These are phyloP conservation scores for Suhomyces prunicola DNA, from an alignment of 805 yeast genomes.

Conservation along the genomic window DNA sequence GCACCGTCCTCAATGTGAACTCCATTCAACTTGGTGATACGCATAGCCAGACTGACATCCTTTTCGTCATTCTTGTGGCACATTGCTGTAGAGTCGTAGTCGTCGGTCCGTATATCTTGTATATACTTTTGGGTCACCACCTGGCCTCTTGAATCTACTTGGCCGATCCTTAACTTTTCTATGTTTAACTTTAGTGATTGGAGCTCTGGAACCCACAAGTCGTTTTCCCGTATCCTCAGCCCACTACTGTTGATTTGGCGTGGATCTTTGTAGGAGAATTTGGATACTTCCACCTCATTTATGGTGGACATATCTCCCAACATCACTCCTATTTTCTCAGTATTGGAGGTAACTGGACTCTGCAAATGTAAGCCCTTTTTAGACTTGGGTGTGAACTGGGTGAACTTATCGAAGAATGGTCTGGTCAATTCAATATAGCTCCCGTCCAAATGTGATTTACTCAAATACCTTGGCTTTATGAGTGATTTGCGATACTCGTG, in stretches of 20 bases:
- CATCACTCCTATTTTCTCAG: conserved; percentile 22
- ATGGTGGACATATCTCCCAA: conserved; percentile 28
- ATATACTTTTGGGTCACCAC: conserved; percentile 27
- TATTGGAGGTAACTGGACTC: conserved; percentile 25
- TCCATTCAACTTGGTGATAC: conserved; percentile 35
- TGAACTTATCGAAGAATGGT: conserved; percentile 25
- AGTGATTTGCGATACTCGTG: conserved; percentile 37
- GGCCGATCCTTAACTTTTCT: conserved; percentile 43
- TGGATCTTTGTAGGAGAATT: conserved; percentile 9
- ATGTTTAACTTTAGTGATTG: conserved; percentile 43
- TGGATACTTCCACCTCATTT: conserved; percentile 21
- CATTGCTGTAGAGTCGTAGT: background rate
- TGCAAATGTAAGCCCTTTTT: conserved; percentile 34
- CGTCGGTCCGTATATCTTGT: conserved; percentile 7
- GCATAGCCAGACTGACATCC: conserved; percentile 16
- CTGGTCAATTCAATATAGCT: conserved; percentile 28
- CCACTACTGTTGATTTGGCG: conserved; percentile 10
- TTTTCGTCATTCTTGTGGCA: conserved; percentile 1
- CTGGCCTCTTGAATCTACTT: conserved; percentile 39
- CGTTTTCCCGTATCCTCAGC: conserved; percentile 14
- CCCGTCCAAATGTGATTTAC: conserved; percentile 16
- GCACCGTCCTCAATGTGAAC: conserved; percentile 18
- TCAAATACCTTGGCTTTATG: conserved; percentile 38
- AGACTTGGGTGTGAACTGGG: conserved; percentile 16
- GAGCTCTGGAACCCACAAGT: conserved; percentile 40